Conservation (phyloP, 139 green algal species). For the Nannochloris sp. region DNA sequence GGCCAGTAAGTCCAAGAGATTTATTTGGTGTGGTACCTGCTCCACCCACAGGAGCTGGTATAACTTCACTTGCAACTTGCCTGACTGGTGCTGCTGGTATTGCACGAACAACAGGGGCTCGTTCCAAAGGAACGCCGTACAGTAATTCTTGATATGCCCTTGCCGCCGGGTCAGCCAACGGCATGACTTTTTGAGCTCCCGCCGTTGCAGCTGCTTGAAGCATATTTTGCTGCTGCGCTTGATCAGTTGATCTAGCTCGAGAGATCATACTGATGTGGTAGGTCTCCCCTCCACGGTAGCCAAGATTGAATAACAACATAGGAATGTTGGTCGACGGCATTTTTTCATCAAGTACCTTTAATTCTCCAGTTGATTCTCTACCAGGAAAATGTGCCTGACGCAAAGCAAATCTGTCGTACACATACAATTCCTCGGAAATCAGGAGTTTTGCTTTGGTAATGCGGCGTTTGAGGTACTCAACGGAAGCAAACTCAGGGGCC, state of each 20-base stretch:
- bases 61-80: neutral
- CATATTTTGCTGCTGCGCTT: neutral
- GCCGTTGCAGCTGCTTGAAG: neutral
- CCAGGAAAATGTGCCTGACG: too few species aligned
- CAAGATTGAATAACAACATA: neutral
- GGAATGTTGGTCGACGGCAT: too few species aligned
- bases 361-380: too few species aligned
- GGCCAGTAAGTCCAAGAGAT: too few species aligned
- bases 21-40: neutral
- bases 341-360: too few species aligned
- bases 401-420: too few species aligned
- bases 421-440: too few species aligned
- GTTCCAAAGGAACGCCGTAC: neutral
- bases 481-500: slow-evolving; percentile 17
- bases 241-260: neutral
- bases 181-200: too few species aligned
- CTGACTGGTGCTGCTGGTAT: neutral
- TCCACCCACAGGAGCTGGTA: neutral
- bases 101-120: neutral
- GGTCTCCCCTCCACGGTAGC: neutral
- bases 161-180: too few species aligned
- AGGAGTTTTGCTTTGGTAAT: slow-evolving; percentile 19
- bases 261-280: too few species aligned
- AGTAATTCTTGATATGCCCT: neutral
- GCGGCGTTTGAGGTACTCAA: slow-evolving; percentile 29